Base-by-base conservation (phyloP, 192 early-diverging fungal species). In the Entomortierella chlamydospora region DNA sequence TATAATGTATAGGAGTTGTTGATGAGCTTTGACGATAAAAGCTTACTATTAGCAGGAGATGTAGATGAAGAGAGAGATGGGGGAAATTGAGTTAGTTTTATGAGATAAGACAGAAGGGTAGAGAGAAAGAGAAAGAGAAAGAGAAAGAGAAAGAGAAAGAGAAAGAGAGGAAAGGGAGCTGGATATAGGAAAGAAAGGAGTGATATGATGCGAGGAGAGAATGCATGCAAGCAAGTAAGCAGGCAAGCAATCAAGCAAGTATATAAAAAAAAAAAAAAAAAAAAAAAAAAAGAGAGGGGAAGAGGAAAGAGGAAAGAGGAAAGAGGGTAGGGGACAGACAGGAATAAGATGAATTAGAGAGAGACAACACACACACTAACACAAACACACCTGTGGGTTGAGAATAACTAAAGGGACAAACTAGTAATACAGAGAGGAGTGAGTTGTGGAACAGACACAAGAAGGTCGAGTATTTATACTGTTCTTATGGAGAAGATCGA, bases 121-220 rank as follows among this genome's bases (percentile, higher is more conserved):
- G 26, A 45, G 15, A 29, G 18, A 49, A 41, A 47, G 64, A 33
- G 28, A 59, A 22, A 55, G 25, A 45, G 61, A 64, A 22, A 53
- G 25, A 64, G 54, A 43, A 30, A 49, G 20, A 28, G 39, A 18
- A 22, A 9, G 50, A 51, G 57, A 26, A 25, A 28, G 7, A 28
- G 7, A 23, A 15, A 41, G 50, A 26, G 43, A 47, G 26, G n/a
- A 57, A 28, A 34, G 29, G 18, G 31, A 51, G 31, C 31, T 20
- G 51, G 26, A 23, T 22, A 50, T 51, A n/a, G 18, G 34, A 39
- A 50, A 55, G 49, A 53, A 33, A 52, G 11, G 33, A 33, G 54
- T 25, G 26, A 68, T 47, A 34, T 39, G 25, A 55, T 45, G 26
- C 6, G 28, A 30, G 37, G n/a, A 50, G 28, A 17, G 23, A 34